Evolutionary conservation across 2,329 filamentous ascomycete species (phyloP), one percentile per base, ranked within the genome.

Genomic region (Geosmithia morbida): DNA sequence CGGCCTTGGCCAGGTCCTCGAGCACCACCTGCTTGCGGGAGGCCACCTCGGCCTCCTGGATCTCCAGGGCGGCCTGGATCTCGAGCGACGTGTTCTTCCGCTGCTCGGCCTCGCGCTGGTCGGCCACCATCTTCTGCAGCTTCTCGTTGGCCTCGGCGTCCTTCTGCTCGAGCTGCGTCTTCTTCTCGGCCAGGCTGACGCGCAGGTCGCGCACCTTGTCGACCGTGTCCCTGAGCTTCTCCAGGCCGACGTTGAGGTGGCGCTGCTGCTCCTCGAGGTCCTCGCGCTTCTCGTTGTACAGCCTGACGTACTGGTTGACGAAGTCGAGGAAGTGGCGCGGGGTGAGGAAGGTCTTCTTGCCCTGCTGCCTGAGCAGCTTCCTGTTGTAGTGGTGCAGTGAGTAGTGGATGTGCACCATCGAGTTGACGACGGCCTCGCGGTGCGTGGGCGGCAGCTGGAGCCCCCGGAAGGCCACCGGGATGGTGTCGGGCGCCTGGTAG

Each of bases 391-490:
- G 76, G 52, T 90, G 87, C 45, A 98, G 70, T 2, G 92, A 98
- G 67, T 97, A 88, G 61, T 99, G 92, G 18, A 98, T 90, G 59
- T 95, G 94, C 2, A 99, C 94, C 92, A 99, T 98, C 0, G 89
- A 85, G 62, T 99, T 99, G 64, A 98, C 79, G 44, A 99, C 82
- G 2, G 89, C 79, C 62, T 96, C 88, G 52, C 92, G 81, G 63
- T 98, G 90, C 48, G 85, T 85, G 8, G 90, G 86, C 19, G 92
- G 94, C 47, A 97, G 72, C 50, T 68, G 75, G 47, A 98, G 79
- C 43, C 85, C 86, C 47, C 87, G 82, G 62, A 95, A 98, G 8
- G 89, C 92, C 29, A 97, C 83, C 2, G 89, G 92, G 52, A 98
- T 87, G 49, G 83, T 92, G 56, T 97, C 88, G 2, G 90, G 90